Evolutionary conservation across 1,139 yeast genomes (phyloP), one percentile per base, ranked within the genome.

Genomic region (Pichia kudriavzevii): DNA sequence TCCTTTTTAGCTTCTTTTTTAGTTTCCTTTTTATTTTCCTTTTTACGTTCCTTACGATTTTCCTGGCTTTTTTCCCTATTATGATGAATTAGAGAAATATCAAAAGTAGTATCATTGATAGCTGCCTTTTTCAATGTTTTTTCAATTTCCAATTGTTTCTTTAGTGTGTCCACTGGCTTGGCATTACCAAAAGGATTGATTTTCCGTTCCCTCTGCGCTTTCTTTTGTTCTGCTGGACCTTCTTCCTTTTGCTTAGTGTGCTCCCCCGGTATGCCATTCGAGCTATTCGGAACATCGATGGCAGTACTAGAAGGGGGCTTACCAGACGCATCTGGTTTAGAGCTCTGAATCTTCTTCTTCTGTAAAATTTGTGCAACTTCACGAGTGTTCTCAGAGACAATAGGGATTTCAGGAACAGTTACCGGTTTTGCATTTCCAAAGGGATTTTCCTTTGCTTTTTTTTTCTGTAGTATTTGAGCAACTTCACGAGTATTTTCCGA

Each of bases 31-130:
- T 28, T 22, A 9, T 20, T 16, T 13, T 19, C 30, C 14, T 31
- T 19, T 17, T 28, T 15, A 13, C 9, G 27, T 16, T 32, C 28
- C 7, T 19, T 11, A 9, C 9, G 18, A 14, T 11, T 15, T 16
- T 19, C 22, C 32, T 18, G 22, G 17, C 23, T 16, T 17, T 17
- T 28, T 29, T 40, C 36, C 27, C 37, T 32, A 22, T 32, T 36
- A 21, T 34, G 26, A 15, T 37, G 42, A 10, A 42, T 31, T 15
- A 35, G 25, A n/a, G 34, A 32, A 17, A 44, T 73, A 49, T 67
- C 69, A 34, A 72, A 66, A 0, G 83, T 78, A 0, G 81, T 76
- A 27, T 70, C 67, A 48, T 78, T 78, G 13, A 69, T 59, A 20
- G 61, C 62, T 29, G 76, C 57, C 33, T 64, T 61, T 7, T 67